Evolutionary conservation across 1,284 basidiomycete species (phyloP).

Genomic region (Moesziomyces sp.): DNA sequence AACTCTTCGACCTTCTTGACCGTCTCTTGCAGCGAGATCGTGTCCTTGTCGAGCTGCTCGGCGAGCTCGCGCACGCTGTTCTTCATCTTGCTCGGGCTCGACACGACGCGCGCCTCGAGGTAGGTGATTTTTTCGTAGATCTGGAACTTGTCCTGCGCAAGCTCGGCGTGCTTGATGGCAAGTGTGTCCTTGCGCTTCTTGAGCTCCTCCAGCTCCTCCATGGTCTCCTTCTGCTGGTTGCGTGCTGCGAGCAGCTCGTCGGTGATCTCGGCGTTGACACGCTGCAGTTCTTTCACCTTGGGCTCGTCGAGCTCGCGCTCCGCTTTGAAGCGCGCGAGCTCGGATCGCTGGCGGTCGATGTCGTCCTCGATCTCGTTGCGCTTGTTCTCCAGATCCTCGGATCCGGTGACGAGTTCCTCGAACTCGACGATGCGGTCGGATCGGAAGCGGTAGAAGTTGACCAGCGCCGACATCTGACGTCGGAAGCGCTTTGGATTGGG

Average conservation of each 20-base stretch:
- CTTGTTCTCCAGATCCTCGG: slow-evolving; percentile 74
- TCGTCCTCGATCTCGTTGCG: slow-evolving; percentile 72
- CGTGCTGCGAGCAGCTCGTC: slow-evolving; percentile 72
- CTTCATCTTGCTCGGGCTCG: slow-evolving; percentile 55
- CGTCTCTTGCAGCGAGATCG: slow-evolving; percentile 79
- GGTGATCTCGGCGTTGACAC: slow-evolving; percentile 84
- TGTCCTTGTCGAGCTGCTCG: slow-evolving; percentile 77
- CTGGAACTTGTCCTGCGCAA: slow-evolving; percentile 54
- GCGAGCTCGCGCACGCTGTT: slow-evolving; percentile 43
- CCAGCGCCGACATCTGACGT: slow-evolving; percentile 63
- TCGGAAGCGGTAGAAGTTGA: slow-evolving; percentile 66
- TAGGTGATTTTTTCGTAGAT: slow-evolving; percentile 55
- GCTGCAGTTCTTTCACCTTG: slow-evolving; percentile 75
- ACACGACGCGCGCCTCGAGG: slow-evolving; percentile 55
- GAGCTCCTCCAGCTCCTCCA: slow-evolving; percentile 52
- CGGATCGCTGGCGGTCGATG: slow-evolving; percentile 73
- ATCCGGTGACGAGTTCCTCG: slow-evolving; percentile 73
- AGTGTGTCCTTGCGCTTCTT: slow-evolving; percentile 47
- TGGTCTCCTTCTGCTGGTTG: slow-evolving; percentile 52
- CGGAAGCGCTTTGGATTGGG: slow-evolving; percentile 64
- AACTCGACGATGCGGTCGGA: slow-evolving; percentile 70
- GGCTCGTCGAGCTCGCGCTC: slow-evolving; percentile 72
- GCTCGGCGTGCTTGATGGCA: slow-evolving; percentile 53
- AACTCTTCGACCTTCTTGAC: slow-evolving; percentile 73
- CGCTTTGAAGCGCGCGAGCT: slow-evolving; percentile 62